Evolutionary conservation across 495 filamentous ascomycete species (phyloP).

Genomic region (Neurospora sp.): DNA sequence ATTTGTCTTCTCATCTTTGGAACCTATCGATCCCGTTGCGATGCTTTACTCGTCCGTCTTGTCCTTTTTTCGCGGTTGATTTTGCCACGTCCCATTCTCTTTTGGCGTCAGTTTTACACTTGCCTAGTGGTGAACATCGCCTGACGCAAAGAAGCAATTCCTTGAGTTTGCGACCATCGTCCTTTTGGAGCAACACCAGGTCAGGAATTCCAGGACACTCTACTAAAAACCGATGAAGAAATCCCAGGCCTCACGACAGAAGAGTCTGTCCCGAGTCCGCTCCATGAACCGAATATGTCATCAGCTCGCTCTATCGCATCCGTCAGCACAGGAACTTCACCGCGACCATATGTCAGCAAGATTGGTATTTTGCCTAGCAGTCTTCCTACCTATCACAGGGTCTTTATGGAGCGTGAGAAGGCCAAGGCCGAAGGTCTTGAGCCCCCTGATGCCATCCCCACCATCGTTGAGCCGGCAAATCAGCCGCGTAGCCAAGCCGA

Average conservation of each 20-base stretch:
- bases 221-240: conserved; percentile 13
- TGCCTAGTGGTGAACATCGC: conserved; percentile 4
- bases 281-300: conserved; percentile 25
- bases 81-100: not conserved
- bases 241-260: conserved; percentile 7
- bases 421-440: conserved; percentile 31
- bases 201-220: conserved; percentile 12
- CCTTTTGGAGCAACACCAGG: conserved; percentile 29
- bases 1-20: not conserved
- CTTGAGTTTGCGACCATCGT: conserved; percentile 19
- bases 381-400: conserved; percentile 78
- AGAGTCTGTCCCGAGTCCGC: conserved; percentile 20
- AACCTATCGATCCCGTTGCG: not conserved
- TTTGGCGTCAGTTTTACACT: not conserved
- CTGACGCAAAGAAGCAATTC: conserved; percentile 14
- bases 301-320: conserved; percentile 36
- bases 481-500: conserved; percentile 55
- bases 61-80: not conserved
- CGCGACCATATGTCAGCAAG: conserved; percentile 58
- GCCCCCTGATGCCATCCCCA: conserved; percentile 24
- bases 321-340: conserved; percentile 31
- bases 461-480: conserved; percentile 38
- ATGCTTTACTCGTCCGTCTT: not conserved
- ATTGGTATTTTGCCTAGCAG: conserved; percentile 85
- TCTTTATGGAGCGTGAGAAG: conserved; percentile 69